A percentile compares a stretch with the other conserved stretches of the same genome.
These are phyloP conservation scores for Rutstroemia sp. DNA, from an alignment of 2,329 filamentous ascomycete species.

Conservation along the genomic window DNA sequence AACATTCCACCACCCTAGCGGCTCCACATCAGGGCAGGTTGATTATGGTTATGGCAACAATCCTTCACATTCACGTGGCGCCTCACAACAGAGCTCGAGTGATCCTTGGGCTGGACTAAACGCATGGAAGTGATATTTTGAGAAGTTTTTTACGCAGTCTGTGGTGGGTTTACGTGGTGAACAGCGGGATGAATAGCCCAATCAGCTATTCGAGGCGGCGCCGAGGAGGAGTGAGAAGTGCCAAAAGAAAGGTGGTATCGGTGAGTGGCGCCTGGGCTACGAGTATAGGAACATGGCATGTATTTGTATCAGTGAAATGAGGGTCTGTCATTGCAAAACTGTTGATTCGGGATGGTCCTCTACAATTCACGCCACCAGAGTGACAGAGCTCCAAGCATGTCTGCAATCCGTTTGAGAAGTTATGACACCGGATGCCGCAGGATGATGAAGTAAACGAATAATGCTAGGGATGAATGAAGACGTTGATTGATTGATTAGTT, in stretches of 20 bases:
- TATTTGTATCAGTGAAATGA: constrained; percentile 1
- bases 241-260: background rate
- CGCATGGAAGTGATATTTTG: constrained; percentile 20
- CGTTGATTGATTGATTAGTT: background rate
- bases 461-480: background rate
- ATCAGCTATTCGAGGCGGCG: background rate
- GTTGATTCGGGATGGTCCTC: background rate
- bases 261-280: background rate
- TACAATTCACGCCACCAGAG: no score
- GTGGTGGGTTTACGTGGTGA: background rate
- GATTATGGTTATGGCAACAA: constrained; percentile 43
- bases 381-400: no score
- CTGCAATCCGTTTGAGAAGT: background rate
- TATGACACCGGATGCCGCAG: background rate
- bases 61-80: constrained; percentile 25
- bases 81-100: constrained; percentile 27
- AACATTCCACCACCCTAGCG: constrained; percentile 37
- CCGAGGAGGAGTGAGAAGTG: background rate
- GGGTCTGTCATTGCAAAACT: background rate
- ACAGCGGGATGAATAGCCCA: background rate
- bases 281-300: background rate
- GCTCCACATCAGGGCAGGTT: constrained; percentile 42
- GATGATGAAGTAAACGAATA: background rate
- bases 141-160: background rate
- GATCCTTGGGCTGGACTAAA: constrained; percentile 64